Conservation (phyloP, 345 rosid species). For the Gossypium rotundifolium region DNA sequence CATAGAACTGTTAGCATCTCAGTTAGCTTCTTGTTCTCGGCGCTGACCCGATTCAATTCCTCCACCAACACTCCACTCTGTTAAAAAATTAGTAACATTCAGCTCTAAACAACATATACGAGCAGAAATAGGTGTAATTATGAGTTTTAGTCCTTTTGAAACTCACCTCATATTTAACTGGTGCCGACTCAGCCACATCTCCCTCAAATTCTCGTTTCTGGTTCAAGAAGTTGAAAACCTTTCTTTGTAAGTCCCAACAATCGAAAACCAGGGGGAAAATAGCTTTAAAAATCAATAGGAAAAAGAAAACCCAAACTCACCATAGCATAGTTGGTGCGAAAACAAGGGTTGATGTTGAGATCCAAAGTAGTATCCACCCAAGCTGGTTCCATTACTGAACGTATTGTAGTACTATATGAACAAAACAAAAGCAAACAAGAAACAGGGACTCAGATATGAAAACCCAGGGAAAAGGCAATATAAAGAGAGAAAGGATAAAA, state of each 20-base stretch:
- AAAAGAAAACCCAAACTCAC: constrained; percentile 29
- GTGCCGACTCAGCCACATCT: constrained; percentile 13
- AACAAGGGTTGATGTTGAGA: constrained; percentile 42
- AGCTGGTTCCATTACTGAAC: constrained; percentile 28
- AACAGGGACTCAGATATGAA: constrained; percentile 17
- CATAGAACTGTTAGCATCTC: constrained; percentile 29
- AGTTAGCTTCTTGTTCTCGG: constrained; percentile 49
- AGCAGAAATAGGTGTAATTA: neutral
- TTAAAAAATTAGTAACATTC: neutral
- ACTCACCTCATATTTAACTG: constrained; percentile 37
- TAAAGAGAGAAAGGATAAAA: neutral
- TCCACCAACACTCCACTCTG: constrained; percentile 32
- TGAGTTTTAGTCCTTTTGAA: neutral
- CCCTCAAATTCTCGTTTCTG: constrained; percentile 30
- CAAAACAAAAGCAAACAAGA: neutral
- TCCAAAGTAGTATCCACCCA: constrained; percentile 50
- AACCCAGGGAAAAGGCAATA: neutral
- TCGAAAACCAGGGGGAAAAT: neutral
- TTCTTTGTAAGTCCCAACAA: neutral
- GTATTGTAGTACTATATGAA: neutral
- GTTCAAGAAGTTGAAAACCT: neutral
- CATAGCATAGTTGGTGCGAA: constrained; percentile 18
- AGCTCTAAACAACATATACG: neutral
- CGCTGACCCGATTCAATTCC: constrained; percentile 41
- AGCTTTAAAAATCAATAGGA: neutral